Evolutionary conservation across 2,329 filamentous ascomycete species (phyloP).

Genomic region (Claviceps pusilla): DNA sequence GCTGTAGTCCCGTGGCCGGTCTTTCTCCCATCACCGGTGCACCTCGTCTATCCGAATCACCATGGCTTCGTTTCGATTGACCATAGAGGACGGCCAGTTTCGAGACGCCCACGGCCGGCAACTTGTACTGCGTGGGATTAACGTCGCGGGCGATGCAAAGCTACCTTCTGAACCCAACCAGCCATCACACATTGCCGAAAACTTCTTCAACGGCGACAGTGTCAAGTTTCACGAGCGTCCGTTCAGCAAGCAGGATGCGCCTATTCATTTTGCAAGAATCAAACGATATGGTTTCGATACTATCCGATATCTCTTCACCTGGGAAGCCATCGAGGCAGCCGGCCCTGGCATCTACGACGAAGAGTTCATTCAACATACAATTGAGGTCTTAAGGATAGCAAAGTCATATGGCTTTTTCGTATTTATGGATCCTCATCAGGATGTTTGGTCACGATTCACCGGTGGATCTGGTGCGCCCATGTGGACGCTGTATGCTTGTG

Average conservation of each 20-base stretch:
- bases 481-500: slow-evolving; percentile 94
- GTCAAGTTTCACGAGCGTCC: slow-evolving; percentile 81
- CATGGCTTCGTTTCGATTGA: slow-evolving; percentile 65
- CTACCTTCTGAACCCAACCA: slow-evolving; percentile 67
- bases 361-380: slow-evolving; percentile 81
- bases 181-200: slow-evolving; percentile 60
- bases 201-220: slow-evolving; percentile 86
- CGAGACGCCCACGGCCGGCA: slow-evolving; percentile 69
- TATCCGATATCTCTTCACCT: slow-evolving; percentile 92
- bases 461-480: slow-evolving; percentile 91
- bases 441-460: slow-evolving; percentile 92
- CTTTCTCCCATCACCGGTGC: background rate
- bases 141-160: slow-evolving; percentile 82
- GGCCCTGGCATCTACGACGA: slow-evolving; percentile 90
- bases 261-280: slow-evolving; percentile 71
- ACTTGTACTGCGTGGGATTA: slow-evolving; percentile 83
- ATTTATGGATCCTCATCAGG: slow-evolving; percentile 98
- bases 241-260: slow-evolving; percentile 69
- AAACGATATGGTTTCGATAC: slow-evolving; percentile 90
- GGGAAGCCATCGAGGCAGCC: slow-evolving; percentile 93
- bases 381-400: slow-evolving; percentile 66
- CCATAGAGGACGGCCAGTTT: slow-evolving; percentile 75
- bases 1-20: background rate
- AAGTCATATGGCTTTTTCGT: slow-evolving; percentile 89
- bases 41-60: background rate